Percentiles rank a stretch among this genome's conserved stretches.
These are phyloP conservation scores for Metarhizium anisopliae DNA, from an alignment of 2,329 filamentous ascomycete genomes.

Conservation along the genomic window DNA sequence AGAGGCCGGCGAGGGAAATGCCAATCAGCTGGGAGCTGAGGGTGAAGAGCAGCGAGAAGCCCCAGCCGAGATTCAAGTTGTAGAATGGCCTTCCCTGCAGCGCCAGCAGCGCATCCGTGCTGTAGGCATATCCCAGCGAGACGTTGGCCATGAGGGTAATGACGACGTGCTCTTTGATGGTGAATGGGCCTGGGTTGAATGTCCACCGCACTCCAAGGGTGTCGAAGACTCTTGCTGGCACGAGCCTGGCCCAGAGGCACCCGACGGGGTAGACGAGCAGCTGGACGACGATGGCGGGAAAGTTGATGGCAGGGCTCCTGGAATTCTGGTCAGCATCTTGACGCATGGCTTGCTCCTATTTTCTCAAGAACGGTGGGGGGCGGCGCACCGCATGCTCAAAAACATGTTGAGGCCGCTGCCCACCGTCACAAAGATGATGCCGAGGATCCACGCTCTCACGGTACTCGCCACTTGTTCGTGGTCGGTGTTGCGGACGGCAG, in stretches of 20 bases:
- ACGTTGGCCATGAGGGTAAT: too few species aligned
- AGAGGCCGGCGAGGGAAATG: too few species aligned
- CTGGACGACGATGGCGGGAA: constrained; percentile 28
- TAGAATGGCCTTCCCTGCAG: constrained; percentile 12
- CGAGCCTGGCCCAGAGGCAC: constrained; percentile 6
- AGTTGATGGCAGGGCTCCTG: constrained; percentile 19
- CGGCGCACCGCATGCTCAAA: constrained; percentile 28
- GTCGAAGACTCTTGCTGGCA: constrained; percentile 31
- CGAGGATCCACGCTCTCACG: constrained; percentile 34
- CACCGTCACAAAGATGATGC: constrained; percentile 32
- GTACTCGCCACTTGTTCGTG: constrained; percentile 21
- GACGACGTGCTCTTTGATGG: too few species aligned
- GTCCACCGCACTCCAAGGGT: constrained; percentile 32
- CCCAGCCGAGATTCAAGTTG: too few species aligned
- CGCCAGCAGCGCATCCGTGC: constrained; percentile 32
- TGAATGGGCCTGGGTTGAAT: constrained; percentile 6
- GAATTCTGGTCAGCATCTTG: too few species aligned
- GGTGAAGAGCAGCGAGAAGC: too few species aligned
- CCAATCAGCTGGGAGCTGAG: too few species aligned
- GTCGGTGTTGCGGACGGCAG: constrained; percentile 23
- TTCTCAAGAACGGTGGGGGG: too few species aligned
- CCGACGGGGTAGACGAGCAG: constrained; percentile 25
- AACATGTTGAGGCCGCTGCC: constrained; percentile 37
- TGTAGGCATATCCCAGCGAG: constrained; percentile 11
- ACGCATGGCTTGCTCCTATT: too few species aligned